Evolutionary conservation across 2,329 filamentous ascomycete genomes (phyloP).

Genomic region (Fusarium paranaense): DNA sequence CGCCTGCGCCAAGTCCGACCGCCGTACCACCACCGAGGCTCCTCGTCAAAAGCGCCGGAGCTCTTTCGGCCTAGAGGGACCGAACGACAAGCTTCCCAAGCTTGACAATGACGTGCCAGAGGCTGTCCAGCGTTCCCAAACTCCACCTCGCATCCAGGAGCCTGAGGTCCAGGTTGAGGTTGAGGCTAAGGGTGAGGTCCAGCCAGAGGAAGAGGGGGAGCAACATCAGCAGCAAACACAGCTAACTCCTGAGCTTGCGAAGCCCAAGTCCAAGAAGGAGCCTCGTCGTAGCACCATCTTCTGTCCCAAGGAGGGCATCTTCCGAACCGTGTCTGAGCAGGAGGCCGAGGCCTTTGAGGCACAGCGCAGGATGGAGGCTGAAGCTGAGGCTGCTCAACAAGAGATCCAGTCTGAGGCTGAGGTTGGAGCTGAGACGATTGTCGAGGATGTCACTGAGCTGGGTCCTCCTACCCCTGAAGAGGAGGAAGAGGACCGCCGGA

Average conservation of each 20-base stretch:
- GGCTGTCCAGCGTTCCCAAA: slow-evolving; percentile 31
- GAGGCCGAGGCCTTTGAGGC: slow-evolving; percentile 60
- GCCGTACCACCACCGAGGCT: slow-evolving; percentile 16
- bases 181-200: slow-evolving; percentile 8
- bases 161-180: slow-evolving; percentile 12
- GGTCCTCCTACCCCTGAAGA: slow-evolving; percentile 51
- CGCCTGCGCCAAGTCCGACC: slow-evolving; percentile 62
- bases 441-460: slow-evolving; percentile 25
- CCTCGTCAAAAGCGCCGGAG: slow-evolving; percentile 41
- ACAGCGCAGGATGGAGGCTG: slow-evolving; percentile 40
- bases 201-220: slow-evolving; percentile 1
- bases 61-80: slow-evolving; percentile 40
- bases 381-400: slow-evolving; percentile 24
- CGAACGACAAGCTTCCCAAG: slow-evolving; percentile 49
- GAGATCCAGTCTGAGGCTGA: slow-evolving; percentile 7
- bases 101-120: slow-evolving; percentile 48
- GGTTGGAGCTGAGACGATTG: slow-evolving; percentile 35
- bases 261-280: slow-evolving; percentile 51
- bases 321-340: slow-evolving; percentile 69
- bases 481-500: slow-evolving; percentile 49
- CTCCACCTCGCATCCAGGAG: slow-evolving; percentile 38
- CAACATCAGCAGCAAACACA: slow-evolving; percentile 42
- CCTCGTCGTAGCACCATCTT: slow-evolving; percentile 66
- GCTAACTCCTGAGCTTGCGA: slow-evolving; percentile 25
- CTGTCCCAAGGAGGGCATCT: slow-evolving; percentile 72